Evolutionary conservation across 73 alveolate species (phyloP).

Genomic region (Paramecium pentaurelia): DNA sequence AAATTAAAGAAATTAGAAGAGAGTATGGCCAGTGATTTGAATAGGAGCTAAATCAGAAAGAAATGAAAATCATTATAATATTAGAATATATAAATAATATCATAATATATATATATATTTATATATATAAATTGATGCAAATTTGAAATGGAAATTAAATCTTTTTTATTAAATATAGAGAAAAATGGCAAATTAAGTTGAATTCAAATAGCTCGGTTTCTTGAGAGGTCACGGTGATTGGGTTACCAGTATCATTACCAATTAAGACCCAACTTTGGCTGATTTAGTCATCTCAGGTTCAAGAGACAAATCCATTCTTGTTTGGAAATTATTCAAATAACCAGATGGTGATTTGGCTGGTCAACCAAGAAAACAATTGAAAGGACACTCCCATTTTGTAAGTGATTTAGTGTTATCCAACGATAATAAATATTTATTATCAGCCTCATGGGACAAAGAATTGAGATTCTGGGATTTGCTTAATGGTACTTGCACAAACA

Average conservation of each 20-base stretch:
- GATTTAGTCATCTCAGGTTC: constrained; percentile 77
- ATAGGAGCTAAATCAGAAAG: neutral
- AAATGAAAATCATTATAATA: neutral
- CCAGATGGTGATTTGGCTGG: constrained; percentile 67
- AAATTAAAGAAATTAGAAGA: neutral
- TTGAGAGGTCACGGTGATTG: constrained; percentile 57
- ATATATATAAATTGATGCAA: neutral
- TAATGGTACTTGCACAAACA: constrained; percentile 73
- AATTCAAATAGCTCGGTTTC: constrained; percentile 39
- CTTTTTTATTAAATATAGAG: neutral
- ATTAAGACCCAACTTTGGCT: constrained; percentile 58
- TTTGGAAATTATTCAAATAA: constrained; percentile 70
- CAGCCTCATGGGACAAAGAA: constrained; percentile 95
- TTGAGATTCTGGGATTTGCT: constrained; percentile 94
- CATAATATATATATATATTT: neutral
- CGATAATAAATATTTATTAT: constrained; percentile 84
- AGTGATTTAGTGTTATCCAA: constrained; percentile 85
- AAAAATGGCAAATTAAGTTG: neutral
- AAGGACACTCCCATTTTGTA: constrained; percentile 92
- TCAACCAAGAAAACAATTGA: constrained; percentile 67
- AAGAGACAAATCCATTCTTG: constrained; percentile 71
- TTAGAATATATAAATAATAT: neutral
- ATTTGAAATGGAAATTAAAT: constrained; percentile 17
- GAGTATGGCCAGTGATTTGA: neutral
- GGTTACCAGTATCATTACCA: constrained; percentile 61